Evolutionary conservation across 164 flowering plant genomes (phyloP).

Genomic region (Annona cherimola): DNA sequence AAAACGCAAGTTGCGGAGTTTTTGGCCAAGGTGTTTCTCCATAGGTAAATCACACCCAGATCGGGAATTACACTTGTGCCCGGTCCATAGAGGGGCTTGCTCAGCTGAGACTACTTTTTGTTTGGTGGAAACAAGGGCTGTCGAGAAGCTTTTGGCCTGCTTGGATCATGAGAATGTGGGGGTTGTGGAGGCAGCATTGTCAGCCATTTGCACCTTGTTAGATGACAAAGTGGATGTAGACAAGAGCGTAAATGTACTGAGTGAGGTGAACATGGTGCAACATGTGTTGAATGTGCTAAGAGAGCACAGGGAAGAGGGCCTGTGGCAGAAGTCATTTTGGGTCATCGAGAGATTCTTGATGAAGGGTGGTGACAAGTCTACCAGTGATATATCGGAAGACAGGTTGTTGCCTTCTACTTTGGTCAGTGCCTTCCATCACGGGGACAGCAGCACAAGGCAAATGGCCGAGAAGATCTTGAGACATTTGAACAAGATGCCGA

Average conservation of each 20-base stretch:
- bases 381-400: slow-evolving; percentile 53
- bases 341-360: slow-evolving; percentile 56
- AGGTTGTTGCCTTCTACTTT: slow-evolving; percentile 48
- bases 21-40: slow-evolving; percentile 25
- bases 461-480: slow-evolving; percentile 66
- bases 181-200: slow-evolving; percentile 68
- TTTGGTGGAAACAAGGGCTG: slow-evolving; percentile 57
- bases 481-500: slow-evolving; percentile 58
- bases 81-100: slow-evolving; percentile 67
- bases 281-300: slow-evolving; percentile 51
- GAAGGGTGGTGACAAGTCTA: slow-evolving; percentile 45
- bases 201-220: slow-evolving; percentile 59
- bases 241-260: slow-evolving; percentile 46
- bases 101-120: slow-evolving; percentile 70
- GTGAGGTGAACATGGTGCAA: slow-evolving; percentile 31
- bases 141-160: slow-evolving; percentile 51
- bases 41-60: slow-evolving; percentile 25
- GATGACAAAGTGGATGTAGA: slow-evolving; percentile 67
- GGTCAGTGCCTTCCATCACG: slow-evolving; percentile 59
- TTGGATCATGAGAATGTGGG: slow-evolving; percentile 55
- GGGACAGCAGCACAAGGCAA: slow-evolving; percentile 46
- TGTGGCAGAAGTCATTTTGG: slow-evolving; percentile 66
- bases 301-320: slow-evolving; percentile 44
- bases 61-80: slow-evolving; percentile 36
- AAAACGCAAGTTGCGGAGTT: slow-evolving; percentile 29